phyloP scores from a whole-genome alignment of 129 eudicot species.

The Solidago caesia region DNA sequence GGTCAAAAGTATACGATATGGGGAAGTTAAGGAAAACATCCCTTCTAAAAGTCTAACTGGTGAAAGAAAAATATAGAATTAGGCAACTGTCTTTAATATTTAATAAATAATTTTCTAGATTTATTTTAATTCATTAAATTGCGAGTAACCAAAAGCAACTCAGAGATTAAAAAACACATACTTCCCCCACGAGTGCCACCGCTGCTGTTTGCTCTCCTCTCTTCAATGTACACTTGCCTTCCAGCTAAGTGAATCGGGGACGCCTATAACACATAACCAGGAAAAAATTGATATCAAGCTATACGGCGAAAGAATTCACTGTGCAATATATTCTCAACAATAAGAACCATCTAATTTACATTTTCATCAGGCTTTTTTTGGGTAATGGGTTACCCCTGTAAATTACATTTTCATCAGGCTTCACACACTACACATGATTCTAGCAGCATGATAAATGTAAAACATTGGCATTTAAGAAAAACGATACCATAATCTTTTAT shows the following conservation, averaged over 20 bases:
- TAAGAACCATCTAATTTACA: neutral
- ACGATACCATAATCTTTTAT: no score
- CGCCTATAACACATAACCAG: conserved; percentile 47
- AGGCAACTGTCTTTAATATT: no score
- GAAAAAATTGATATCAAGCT: neutral
- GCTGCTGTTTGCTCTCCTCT: conserved; percentile 69
- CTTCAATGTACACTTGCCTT: conserved; percentile 77
- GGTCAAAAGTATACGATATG: neutral
- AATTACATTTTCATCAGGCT: neutral
- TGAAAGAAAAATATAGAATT: no score
- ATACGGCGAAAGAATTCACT: neutral
- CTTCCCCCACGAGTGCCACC: conserved; percentile 79
- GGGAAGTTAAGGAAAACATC: neutral
- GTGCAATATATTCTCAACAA: neutral
- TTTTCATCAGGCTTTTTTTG: conserved; percentile 3
- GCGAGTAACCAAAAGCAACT: neutral
- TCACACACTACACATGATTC: neutral
- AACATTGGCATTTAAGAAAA: no score
- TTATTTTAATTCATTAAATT: neutral
- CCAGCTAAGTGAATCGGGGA: conserved; percentile 83
- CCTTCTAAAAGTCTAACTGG: no score
- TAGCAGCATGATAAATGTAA: no score
- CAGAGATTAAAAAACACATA: conserved; percentile 32
- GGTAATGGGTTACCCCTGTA: no score
- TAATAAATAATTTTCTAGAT: no score